A percentile compares a stretch with the other conserved stretches of the same genome.
Conservation (phyloP, 2,329 filamentous ascomycete genomes). For the Cadophora sp. region DNA sequence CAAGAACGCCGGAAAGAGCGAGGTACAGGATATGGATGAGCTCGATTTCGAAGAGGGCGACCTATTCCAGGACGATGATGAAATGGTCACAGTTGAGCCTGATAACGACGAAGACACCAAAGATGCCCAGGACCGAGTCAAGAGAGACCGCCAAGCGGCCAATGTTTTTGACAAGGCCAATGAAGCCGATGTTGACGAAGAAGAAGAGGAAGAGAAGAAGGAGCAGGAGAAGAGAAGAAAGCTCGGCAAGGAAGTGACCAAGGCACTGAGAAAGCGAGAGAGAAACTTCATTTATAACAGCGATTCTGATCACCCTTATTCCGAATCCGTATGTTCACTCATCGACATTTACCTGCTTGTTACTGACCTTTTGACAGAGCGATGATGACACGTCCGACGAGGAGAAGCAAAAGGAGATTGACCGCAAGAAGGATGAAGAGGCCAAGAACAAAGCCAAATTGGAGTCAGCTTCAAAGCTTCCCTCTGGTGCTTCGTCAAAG, state of each 20-base stretch:
- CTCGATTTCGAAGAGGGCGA: slow-evolving; percentile 72
- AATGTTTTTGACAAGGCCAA: slow-evolving; percentile 78
- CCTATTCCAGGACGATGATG: slow-evolving; percentile 87
- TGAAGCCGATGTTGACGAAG: slow-evolving; percentile 75
- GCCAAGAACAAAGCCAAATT: slow-evolving; percentile 59
- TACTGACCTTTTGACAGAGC: slow-evolving; percentile 49
- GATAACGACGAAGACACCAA: slow-evolving; percentile 85
- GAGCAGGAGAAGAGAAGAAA: slow-evolving; percentile 73
- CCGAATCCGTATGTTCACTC: slow-evolving; percentile 53
- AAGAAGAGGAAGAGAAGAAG: slow-evolving; percentile 72
- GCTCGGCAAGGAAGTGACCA: slow-evolving; percentile 78
- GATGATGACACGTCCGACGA: slow-evolving; percentile 58
- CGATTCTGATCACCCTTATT: slow-evolving; percentile 66
- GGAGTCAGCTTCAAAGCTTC: slow-evolving; percentile 47
- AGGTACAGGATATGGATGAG: slow-evolving; percentile 75
- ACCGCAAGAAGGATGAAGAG: slow-evolving; percentile 65
- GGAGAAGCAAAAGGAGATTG: slow-evolving; percentile 68
- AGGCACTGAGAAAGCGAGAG: slow-evolving; percentile 83
- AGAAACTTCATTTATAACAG: slow-evolving; percentile 86
- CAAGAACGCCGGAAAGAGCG: slow-evolving; percentile 63
- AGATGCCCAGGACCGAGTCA: slow-evolving; percentile 73
- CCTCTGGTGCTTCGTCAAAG: slow-evolving; percentile 65
- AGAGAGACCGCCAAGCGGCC: slow-evolving; percentile 82
- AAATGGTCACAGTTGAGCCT: slow-evolving; percentile 74
- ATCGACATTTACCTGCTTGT: slow-evolving; percentile 20